Base-by-base conservation (phyloP, 2,329 filamentous ascomycete species). In the Penicillium thymicola region DNA sequence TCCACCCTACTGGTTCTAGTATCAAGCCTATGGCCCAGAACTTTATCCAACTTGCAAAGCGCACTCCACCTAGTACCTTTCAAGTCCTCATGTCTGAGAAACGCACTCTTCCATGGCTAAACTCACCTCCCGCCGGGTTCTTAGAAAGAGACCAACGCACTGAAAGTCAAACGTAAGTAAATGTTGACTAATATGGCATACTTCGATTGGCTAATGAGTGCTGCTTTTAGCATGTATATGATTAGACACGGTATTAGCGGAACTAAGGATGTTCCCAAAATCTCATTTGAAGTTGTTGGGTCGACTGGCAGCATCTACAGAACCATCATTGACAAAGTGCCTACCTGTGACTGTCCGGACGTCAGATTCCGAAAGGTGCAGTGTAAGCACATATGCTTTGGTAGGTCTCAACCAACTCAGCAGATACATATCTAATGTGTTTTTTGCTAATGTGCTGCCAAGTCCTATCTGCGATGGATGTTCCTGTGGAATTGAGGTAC, bases 331-430 rank as follows among this genome's bases (percentile, higher is more conserved):
- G 70, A 72, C 55, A 79, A 81, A 51, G 64, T 77, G 11, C 83
- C 84, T 0, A 72, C 62, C 6, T 86, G 84, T 69, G 76, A 76
- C 54, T 86, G 84, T 66, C 82, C 82, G 0, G 80, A 85, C 68
- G 75, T 74, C 8, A 38, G 2, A 16, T 51, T 32, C 58, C 45
- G 34, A 82, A 82, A 55, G 81, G 83, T 5, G 43, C 81, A 85
- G 63, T 88, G 85, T 78, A 87, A 87, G 66, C 85, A 87, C 62
- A 80, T 86, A 42, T 71, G 83, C 44, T 86, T 85, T 65, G 67
- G 82, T 82, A 74, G 58, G 73, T 65, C 9, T 37, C 45, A 25
- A 21, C 21, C 11, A 38, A 36, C n/a, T 10, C 8, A 2, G 16
- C 10, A 16, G 13, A 14, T 16, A 21, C 40, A 52, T 27, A 32